Evolutionary conservation across 371 early-diverging fungal species (phyloP), one percentile per base, ranked within the genome.

Genomic region (Mucor velutinosus): DNA sequence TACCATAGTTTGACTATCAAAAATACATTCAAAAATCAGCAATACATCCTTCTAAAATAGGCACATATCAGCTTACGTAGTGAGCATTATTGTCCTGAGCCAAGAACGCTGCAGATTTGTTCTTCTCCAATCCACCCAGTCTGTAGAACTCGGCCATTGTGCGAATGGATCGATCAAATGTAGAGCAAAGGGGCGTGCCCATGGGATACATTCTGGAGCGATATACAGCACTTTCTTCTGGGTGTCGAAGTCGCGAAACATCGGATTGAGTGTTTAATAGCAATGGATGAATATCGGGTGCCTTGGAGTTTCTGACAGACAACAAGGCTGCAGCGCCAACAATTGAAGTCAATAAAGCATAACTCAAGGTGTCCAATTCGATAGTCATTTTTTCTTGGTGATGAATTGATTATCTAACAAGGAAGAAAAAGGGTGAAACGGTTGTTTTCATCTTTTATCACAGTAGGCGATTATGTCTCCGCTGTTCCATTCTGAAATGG

Each of bases 241-340:
- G 74, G 70, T 87, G 88, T 55, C 94, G 85, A 57, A 87, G 72
- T 21, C 76, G 76, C 47, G 88, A 77, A 30, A 90, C 85, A 39
- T 87, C 81, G 0, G 92, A 78, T 74, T 94, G 95, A 41, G 89
- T 84, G 32, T 90, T 84, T 17, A 94, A 84, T 21, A 90, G 71
- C 23, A 92, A 80, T 21, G 94, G 94, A 70, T 94, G 93, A 23
- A 92, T 81, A 73, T 94, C 95, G 29, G 94, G 90, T 43, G 83
- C 79, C 66, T 87, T 86, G 11, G 86, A 76, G 63, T 83, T 85
- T 57, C 81, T 79, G 65, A 86, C 62, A 4, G 84, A 84, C 37
- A 81, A 29, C 3, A 81, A 57, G 11, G 84, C 74, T 1, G 80
- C 76, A 12, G 84, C 80, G 32, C 81, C 76, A 56, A 79, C 74